Conservation (phyloP, 2,329 filamentous ascomycete genomes). For the Ascochyta pisi region DNA sequence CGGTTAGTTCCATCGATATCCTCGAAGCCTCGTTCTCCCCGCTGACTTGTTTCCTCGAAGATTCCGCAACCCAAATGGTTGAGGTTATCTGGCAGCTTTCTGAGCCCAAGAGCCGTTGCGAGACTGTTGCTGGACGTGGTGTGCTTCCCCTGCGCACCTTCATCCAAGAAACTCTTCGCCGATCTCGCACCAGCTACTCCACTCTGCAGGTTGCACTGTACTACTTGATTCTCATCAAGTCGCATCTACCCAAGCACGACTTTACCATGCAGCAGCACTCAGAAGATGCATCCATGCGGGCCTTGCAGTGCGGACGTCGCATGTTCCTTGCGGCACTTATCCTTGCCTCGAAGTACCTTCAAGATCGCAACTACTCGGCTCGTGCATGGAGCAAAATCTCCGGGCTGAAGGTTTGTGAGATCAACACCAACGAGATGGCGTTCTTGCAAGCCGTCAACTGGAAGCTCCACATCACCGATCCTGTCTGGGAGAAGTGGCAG, state of each 20-base stretch:
- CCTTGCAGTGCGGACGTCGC: constrained; percentile 91
- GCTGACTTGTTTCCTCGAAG: constrained; percentile 59
- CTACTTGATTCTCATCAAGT: constrained; percentile 92
- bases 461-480: constrained; percentile 91
- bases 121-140: constrained; percentile 70
- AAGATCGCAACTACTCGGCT: constrained; percentile 97
- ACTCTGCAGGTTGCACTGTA: constrained; percentile 96
- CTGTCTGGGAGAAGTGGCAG: constrained; percentile 90
- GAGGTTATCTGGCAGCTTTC: constrained; percentile 97
- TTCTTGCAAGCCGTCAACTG: constrained; percentile 91
- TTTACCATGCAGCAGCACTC: constrained; percentile 82
- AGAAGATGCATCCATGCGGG: constrained; percentile 75
- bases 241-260: constrained; percentile 81
- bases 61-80: constrained; percentile 96
- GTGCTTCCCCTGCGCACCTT: constrained; percentile 92
- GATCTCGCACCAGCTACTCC: constrained; percentile 96
- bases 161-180: constrained; percentile 94
- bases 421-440: constrained; percentile 94
- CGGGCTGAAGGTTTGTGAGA: constrained; percentile 89
- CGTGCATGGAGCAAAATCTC: constrained; percentile 99
- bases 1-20: constrained; percentile 70
- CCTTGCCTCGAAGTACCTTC: constrained; percentile 94
- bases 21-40: constrained; percentile 44
- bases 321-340: constrained; percentile 98
- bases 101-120: constrained; percentile 76